phyloP scores from a whole-genome alignment of 768 basidiomycete species.

The Piloderma croceum region DNA sequence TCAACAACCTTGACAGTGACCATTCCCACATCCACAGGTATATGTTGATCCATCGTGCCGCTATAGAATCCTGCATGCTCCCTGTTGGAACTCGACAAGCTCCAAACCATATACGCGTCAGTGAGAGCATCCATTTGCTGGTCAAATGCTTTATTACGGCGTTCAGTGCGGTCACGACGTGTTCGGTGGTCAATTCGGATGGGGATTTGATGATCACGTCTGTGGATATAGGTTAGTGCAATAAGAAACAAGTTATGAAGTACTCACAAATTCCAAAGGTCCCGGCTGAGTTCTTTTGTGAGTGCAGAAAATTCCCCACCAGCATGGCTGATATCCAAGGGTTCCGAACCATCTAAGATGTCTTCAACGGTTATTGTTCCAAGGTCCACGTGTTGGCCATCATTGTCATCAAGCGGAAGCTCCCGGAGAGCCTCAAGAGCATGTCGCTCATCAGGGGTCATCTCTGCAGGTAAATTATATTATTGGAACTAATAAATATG shows the following conservation, averaged over 20 bases:
- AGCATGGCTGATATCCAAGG: constrained; percentile 3
- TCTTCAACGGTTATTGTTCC: constrained; percentile 1
- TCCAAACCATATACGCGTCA: constrained; percentile 5
- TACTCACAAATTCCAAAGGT: constrained; percentile 5
- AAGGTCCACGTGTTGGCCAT: background rate
- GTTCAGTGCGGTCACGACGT: background rate
- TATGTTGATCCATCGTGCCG: too few species aligned
- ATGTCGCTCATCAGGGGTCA: constrained; percentile 1
- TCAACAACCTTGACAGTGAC: background rate
- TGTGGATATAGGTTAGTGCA: background rate
- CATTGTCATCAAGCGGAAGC: background rate
- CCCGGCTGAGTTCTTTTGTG: constrained; percentile 1
- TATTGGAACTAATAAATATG: too few species aligned
- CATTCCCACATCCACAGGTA: background rate
- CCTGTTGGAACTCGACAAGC: background rate
- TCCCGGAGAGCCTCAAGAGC: background rate
- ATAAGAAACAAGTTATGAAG: too few species aligned
- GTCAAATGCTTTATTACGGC: background rate
- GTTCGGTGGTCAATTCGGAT: background rate
- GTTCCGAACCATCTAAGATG: background rate
- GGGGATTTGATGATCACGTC: background rate
- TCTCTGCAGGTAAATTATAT: background rate
- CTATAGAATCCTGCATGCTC: background rate
- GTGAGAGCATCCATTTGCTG: constrained; percentile 2
- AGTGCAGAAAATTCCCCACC: constrained; percentile 6